Base-by-base conservation (phyloP, 495 filamentous ascomycete genomes). In the Hyaloscypha bicolor region DNA sequence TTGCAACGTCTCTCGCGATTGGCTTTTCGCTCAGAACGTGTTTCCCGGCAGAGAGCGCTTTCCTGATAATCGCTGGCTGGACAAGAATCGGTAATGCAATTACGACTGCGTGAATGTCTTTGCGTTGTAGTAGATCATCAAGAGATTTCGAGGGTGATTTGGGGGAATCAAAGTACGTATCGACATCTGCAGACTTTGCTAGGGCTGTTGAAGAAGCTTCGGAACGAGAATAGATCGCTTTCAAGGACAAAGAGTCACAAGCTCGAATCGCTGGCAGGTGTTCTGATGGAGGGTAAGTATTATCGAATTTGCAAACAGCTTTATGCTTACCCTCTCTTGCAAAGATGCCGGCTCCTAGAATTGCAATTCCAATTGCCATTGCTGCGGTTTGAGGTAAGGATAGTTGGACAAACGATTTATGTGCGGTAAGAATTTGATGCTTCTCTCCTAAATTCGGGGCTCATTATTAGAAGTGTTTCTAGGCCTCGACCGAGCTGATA, bases 21-120 rank as follows among this genome's bases (percentile, higher is more conserved):
- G 91, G 91, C 75, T 94, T 94, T 76, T 94, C 91, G 31, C 79
- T 87, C 0, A 93, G 77, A 11, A 93, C 91, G 74, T 93, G 90
- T 69, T 94, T 94, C 33, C 88, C 86, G 1, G 90, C 88, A 0
- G 75, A 64, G 0, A 94, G 79, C 5, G 89, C 84, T 53, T 79
- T 76, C 67, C 81, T 76, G 74, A 88, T 85, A 67, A 81, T 81
- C 12, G 71, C 67, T 0, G 85, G 83, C 71, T 90, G 87, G 35
- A 76, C 16, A 72, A n/a, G 75, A 66, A 69, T 48, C 16, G 42
- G 42, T 19, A 48, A 48, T 14, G 16, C 11, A 11, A 48, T 19
- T 4, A 48, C 3, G 9, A 48, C 42, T 4, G 42, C 42, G 9
- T 19, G 9, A 16, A 48, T 48, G 16, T 48, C 42, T 19, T 19